Evolutionary conservation across 2,329 filamentous ascomycete species (phyloP), one percentile per base, ranked within the genome.

Genomic region (Nemania diffusa): DNA sequence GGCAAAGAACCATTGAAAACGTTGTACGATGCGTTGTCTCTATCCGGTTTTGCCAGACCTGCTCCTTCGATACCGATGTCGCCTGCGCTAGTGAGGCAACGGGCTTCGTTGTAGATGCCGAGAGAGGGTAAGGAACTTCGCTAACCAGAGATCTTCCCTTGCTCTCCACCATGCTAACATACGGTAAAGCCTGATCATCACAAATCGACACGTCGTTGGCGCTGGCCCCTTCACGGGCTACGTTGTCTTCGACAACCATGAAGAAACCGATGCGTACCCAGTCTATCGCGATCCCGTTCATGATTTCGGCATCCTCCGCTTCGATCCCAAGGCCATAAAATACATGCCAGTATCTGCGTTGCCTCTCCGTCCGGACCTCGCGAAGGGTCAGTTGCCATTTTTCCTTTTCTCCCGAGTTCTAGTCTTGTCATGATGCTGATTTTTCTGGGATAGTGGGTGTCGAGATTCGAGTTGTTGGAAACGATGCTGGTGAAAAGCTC

Each of bases 41-140:
- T n/a, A 98, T 99, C 75, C 92, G 97, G 73, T 99, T 99, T 83
- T 98, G 95, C 79, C 94, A 97, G 84, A 97, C 96, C 0, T 97
- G 93, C 79, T 94, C 95, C 26, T 99, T 99, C 79, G 96, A 99
- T 79, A 98, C 96, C n/a, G 96, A 99, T 74, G 84, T 93, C 29
- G 96, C 96, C 6, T 87, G 97, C 79, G 93, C 93, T 20, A 97
- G 94, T 75, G 96, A 99, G 82, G 96, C 96, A 3, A 99, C 96
- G 0, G 96, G 96, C 7, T 99, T 99, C 78, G 94, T 99, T 17
- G 96, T 99, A 26, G 96, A 99, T 82, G 93, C 96, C 5, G 91
- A 97, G 81, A 90, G 89, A 79, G 96, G 69, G 69, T 71, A 62
- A 67, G 62, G 3, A 42, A 26, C 8, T 34, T 46, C 34, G 24